A percentile compares a stretch with the other conserved stretches of the same genome.
These are phyloP conservation scores for Exophiala mesophila DNA, from an alignment of 2,329 filamentous ascomycete species.

Conservation along the genomic window DNA sequence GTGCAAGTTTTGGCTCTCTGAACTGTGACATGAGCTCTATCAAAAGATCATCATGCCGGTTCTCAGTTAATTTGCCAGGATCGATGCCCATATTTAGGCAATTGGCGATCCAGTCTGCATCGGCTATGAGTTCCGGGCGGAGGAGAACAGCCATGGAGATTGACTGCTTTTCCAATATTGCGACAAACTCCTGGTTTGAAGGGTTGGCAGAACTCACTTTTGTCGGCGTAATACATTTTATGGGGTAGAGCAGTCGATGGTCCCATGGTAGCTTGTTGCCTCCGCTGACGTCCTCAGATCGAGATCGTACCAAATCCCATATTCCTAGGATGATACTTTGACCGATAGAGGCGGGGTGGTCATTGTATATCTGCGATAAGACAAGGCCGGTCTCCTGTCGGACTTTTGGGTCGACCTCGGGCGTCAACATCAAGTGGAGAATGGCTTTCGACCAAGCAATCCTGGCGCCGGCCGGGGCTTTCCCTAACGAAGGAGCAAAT, in stretches of 20 bases:
- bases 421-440: constrained; percentile 69
- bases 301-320: constrained; percentile 70
- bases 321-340: constrained; percentile 64
- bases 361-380: constrained; percentile 61
- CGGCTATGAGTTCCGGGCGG: constrained; percentile 70
- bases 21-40: constrained; percentile 42
- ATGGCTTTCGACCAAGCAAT: constrained; percentile 78
- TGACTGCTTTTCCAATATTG: constrained; percentile 63
- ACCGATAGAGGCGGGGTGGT: constrained; percentile 55
- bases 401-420: constrained; percentile 55
- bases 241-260: constrained; percentile 58
- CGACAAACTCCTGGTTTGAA: constrained; percentile 39
- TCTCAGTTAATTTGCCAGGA: constrained; percentile 69
- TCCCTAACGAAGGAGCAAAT: constrained; percentile 52
- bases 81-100: constrained; percentile 77
- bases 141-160: constrained; percentile 73
- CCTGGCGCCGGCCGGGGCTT: constrained; percentile 49
- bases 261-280: constrained; percentile 49
- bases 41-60: constrained; percentile 61
- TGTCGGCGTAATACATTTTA: constrained; percentile 42
- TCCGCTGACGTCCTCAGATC: constrained; percentile 8
- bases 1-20: constrained; percentile 15
- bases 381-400: constrained; percentile 59
- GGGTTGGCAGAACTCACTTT: constrained; percentile 26
- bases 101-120: constrained; percentile 80